phyloP scores from a whole-genome alignment of 1,284 basidiomycete species.

The Naganishia sp. region DNA sequence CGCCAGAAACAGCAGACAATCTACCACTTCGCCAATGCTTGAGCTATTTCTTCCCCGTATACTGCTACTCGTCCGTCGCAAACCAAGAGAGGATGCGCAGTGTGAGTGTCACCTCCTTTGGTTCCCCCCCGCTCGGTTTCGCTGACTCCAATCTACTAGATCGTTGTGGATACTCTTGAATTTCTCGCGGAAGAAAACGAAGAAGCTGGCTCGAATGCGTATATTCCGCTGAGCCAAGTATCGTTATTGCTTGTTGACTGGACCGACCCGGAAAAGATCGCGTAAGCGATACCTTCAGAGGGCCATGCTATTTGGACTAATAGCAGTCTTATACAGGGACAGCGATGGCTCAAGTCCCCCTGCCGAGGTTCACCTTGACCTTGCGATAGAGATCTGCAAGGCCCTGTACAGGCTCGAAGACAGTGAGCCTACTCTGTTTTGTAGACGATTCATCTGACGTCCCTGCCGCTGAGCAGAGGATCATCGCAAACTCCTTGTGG shows the following conservation, averaged over 20 bases:
- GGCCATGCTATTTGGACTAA: constrained; percentile 9
- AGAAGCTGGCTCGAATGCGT: constrained; percentile 72
- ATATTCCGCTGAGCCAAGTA: constrained; percentile 78
- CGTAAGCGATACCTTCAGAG: constrained; percentile 57
- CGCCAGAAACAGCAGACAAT: constrained; percentile 80
- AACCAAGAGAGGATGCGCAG: constrained; percentile 80
- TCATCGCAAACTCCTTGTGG: constrained; percentile 75
- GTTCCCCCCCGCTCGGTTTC: too few species aligned
- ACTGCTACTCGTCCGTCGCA: constrained; percentile 76
- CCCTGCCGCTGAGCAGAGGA: constrained; percentile 60
- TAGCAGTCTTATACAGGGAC: constrained; percentile 40
- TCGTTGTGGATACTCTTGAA: constrained; percentile 74
- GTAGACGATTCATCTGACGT: constrained; percentile 22
- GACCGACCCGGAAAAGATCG: constrained; percentile 82
- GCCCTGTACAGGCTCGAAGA: constrained; percentile 60
- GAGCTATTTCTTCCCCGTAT: constrained; percentile 94
- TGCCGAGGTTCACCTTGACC: constrained; percentile 69
- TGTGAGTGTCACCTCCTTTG: constrained; percentile 55
- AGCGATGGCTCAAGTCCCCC: constrained; percentile 53
- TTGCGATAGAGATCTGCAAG: constrained; percentile 73
- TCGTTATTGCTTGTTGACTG: constrained; percentile 86
- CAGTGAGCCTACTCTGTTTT: constrained; percentile 51
- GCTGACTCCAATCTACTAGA: constrained; percentile 55
- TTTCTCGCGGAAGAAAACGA: constrained; percentile 66
- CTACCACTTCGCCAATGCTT: constrained; percentile 87